Percentiles rank a stretch among this genome's conserved stretches.
phyloP scores from a whole-genome alignment of 2,329 filamentous ascomycete species.

The Calonectria crousiana region DNA sequence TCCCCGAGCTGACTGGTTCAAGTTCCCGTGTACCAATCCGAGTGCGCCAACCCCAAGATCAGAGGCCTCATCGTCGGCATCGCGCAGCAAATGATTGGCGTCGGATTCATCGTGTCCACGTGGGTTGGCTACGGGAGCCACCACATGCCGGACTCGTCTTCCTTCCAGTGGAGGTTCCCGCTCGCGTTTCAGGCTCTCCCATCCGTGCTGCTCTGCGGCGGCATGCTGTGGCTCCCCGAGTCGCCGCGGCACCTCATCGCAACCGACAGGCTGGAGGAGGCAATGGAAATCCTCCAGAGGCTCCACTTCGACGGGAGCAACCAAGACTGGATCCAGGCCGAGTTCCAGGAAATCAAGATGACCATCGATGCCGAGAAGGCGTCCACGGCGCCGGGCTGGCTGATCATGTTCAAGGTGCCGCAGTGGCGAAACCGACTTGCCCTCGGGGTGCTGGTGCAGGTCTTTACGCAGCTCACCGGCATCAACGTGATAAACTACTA shows the following conservation, averaged over 20 bases:
- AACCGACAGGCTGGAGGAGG: constrained; percentile 56
- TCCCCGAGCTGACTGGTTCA: constrained; percentile 54
- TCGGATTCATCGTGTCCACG: constrained; percentile 67
- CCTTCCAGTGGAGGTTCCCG: constrained; percentile 50
- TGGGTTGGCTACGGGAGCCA: constrained; percentile 50
- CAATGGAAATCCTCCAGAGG: constrained; percentile 54
- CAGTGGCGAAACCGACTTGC: constrained; percentile 68
- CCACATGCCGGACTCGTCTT: constrained; percentile 40
- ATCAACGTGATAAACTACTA: constrained; percentile 71
- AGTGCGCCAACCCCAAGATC: constrained; percentile 39
- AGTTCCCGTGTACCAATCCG: constrained; percentile 43
- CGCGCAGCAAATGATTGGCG: constrained; percentile 65
- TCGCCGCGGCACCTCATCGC: constrained; percentile 46
- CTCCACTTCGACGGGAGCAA: constrained; percentile 66
- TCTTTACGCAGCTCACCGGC: constrained; percentile 66
- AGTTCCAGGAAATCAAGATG: constrained; percentile 67
- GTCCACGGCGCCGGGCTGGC: constrained; percentile 57
- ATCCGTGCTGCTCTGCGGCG: constrained; percentile 33
- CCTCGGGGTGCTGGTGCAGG: constrained; percentile 69
- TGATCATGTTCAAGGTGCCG: constrained; percentile 66
- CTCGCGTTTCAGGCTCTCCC: constrained; percentile 41
- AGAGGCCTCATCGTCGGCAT: constrained; percentile 62
- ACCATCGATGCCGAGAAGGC: constrained; percentile 59
- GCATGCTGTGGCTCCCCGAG: constrained; percentile 43
- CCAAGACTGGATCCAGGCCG: constrained; percentile 65